phyloP scores from a whole-genome alignment of 306 rosid species.

The Elaeagnus macrophylla region DNA sequence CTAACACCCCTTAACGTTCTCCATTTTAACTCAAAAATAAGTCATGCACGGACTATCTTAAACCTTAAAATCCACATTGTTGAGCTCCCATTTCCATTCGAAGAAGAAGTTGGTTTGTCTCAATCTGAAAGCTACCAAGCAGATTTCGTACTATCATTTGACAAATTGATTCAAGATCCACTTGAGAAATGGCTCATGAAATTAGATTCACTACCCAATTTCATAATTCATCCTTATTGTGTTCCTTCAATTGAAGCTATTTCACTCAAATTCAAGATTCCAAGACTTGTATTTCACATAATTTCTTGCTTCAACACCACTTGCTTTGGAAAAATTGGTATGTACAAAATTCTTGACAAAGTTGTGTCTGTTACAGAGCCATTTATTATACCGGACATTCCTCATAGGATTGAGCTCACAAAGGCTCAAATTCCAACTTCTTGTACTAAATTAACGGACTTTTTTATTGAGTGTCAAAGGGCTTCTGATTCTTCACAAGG shows the following conservation, averaged over 20 bases:
- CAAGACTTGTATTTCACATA: neutral
- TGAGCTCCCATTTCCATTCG: neutral
- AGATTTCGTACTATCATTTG: neutral
- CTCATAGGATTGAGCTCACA: neutral
- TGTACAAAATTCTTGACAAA: neutral
- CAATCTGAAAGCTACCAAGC: too few relatives aligned
- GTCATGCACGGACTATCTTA: too few relatives aligned
- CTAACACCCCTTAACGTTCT: slow-evolving; percentile 9
- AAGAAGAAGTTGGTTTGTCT: neutral
- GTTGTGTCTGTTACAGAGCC: neutral
- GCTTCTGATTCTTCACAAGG: slow-evolving; percentile 25
- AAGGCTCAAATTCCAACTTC: neutral
- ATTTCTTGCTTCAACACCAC: neutral
- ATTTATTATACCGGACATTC: neutral
- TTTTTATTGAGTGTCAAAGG: neutral
- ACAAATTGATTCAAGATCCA: neutral
- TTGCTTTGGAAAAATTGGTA: neutral
- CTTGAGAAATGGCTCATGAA: neutral
- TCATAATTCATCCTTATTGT: neutral
- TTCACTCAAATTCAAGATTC: neutral
- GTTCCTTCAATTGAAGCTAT: neutral
- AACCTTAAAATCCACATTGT: neutral
- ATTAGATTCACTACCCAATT: neutral
- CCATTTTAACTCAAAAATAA: slow-evolving; percentile 1
- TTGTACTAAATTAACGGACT: neutral